Conservation (phyloP, 768 basidiomycete species). For the Rhodocollybia butyracea region DNA sequence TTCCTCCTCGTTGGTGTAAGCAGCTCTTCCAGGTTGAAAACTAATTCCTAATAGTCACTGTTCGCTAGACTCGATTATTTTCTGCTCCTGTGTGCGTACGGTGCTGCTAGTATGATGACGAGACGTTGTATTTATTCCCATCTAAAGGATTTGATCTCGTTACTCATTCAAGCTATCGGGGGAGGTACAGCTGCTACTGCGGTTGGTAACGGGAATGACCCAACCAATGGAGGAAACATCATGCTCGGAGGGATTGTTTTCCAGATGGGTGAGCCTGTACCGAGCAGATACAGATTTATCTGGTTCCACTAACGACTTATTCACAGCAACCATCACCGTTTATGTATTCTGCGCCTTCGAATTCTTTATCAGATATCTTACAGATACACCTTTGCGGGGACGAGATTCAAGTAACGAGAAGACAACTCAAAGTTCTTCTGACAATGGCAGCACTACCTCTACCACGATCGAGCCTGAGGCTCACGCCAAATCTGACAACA, state of each 20-base stretch:
- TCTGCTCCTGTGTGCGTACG: slow-evolving; percentile 8
- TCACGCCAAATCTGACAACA: neutral
- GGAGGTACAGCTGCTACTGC: slow-evolving; percentile 34
- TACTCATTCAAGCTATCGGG: slow-evolving; percentile 63
- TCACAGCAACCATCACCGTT: slow-evolving; percentile 37
- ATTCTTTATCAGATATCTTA: slow-evolving; percentile 40
- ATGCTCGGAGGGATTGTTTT: slow-evolving; percentile 66
- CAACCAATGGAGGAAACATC: slow-evolving; percentile 33
- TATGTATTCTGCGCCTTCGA: slow-evolving; percentile 41
- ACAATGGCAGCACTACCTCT: neutral
- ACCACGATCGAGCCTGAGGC: too few species aligned
- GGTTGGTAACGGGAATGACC: slow-evolving; percentile 5
- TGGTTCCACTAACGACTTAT: neutral
- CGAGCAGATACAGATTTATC: neutral
- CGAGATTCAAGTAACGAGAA: slow-evolving; percentile 8
- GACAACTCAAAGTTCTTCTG: neutral
- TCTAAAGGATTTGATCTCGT: slow-evolving; percentile 48
- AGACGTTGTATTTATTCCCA: neutral
- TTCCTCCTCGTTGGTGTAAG: slow-evolving; percentile 18
- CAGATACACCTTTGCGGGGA: slow-evolving; percentile 28
- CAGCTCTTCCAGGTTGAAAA: neutral
- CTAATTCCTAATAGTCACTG: neutral
- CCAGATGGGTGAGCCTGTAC: slow-evolving; percentile 41
- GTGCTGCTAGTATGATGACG: neutral
- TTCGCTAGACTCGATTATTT: slow-evolving; percentile 9